phyloP scores from a whole-genome alignment of 805 yeast genomes.

The Yarrowia bubula region DNA sequence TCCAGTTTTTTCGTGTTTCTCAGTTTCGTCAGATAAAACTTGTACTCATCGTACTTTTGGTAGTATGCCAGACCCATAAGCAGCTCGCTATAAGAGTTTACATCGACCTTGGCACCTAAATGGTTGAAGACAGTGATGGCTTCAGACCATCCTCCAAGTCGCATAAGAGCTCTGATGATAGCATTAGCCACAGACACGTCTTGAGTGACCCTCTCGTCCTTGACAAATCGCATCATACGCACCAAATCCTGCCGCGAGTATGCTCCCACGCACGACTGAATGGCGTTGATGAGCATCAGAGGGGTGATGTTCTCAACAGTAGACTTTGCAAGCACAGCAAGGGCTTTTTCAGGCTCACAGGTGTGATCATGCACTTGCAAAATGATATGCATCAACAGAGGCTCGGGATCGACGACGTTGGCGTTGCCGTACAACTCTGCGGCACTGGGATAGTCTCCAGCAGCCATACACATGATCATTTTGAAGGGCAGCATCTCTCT shows the following conservation, averaged over 20 bases:
- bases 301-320: neutral
- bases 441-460: constrained; percentile 1
- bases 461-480: constrained; percentile 21
- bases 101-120: neutral
- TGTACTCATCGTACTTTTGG: neutral
- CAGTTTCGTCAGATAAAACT: neutral
- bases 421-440: neutral
- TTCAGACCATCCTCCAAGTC: constrained; percentile 19
- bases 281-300: neutral
- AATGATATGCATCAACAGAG: neutral
- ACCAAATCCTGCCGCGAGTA: neutral
- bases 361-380: neutral
- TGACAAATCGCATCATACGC: neutral
- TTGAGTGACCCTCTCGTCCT: neutral
- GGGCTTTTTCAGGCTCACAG: neutral
- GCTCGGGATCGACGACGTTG: neutral
- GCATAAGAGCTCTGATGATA: constrained; percentile 5
- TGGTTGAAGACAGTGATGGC: neutral
- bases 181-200: neutral
- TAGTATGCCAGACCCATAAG: neutral
- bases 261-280: neutral
- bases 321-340: neutral
- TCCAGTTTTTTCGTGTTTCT: neutral
- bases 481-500: neutral
- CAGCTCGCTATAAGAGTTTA: neutral